phyloP scores from a whole-genome alignment of 2,329 filamentous ascomycete genomes.

The Talaromyces amestolkiae region DNA sequence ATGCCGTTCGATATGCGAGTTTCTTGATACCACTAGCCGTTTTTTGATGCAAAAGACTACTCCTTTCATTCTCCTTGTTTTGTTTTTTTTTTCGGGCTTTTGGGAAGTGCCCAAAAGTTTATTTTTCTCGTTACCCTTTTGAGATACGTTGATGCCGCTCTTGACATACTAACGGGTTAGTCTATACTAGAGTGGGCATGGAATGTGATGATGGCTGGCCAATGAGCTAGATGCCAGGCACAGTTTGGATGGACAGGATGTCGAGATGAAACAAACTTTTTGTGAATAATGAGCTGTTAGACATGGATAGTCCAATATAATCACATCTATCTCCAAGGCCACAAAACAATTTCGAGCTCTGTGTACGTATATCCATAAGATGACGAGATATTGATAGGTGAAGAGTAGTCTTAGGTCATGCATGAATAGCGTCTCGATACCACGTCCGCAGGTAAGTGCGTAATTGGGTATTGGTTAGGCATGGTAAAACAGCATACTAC shows the following conservation, averaged over 20 bases:
- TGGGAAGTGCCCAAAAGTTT: background rate
- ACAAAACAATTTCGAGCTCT: background rate
- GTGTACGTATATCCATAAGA: too few relatives aligned
- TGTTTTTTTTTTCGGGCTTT: background rate
- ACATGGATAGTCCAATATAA: background rate
- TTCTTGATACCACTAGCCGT: conserved; percentile 6
- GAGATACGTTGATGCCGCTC: background rate
- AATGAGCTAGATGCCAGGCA: background rate
- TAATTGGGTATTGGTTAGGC: too few relatives aligned
- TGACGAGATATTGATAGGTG: too few relatives aligned
- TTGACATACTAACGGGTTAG: conserved; percentile 1
- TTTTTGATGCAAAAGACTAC: conserved; percentile 3
- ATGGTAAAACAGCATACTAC: too few relatives aligned
- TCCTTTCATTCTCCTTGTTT: background rate
- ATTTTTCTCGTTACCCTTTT: background rate
- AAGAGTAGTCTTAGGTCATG: too few relatives aligned
- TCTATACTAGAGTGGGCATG: conserved; percentile 31
- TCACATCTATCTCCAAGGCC: background rate
- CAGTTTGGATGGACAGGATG: background rate
- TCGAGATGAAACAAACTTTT: background rate
- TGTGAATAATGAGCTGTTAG: background rate
- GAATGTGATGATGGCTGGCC: background rate
- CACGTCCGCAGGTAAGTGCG: too few relatives aligned
- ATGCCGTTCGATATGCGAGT: background rate
- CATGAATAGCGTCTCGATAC: too few relatives aligned